Base-by-base conservation (phyloP, 495 filamentous ascomycete species). In the Xylaria longipes region DNA sequence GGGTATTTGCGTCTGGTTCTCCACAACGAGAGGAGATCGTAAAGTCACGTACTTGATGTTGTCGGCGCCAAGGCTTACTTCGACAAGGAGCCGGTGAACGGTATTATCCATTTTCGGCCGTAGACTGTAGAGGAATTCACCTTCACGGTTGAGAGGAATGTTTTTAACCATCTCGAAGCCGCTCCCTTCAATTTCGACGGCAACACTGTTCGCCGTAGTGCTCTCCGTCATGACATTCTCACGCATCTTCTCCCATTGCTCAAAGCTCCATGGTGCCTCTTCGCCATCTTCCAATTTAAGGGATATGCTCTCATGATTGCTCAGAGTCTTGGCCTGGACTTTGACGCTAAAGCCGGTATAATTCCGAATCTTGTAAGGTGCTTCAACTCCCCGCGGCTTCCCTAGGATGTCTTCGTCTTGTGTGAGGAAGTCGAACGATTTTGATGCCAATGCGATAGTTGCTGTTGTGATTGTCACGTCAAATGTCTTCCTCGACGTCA, bases 11-110 rank as follows among this genome's bases (percentile, higher is more conserved):
- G 96, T 98, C 76, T 94, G 92, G 82, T 99, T 99, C 80, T 98
- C 96, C n/a, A 99, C 89, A 17, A 97, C 82, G n/a, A 99, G 85
- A 8, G 96, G 96, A 17, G 96, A 98, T 48, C 95, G 90, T 78
- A 99, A 93, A 11, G 94, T 98, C 76, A 99, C 96, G 79, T 97
- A 95, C 82, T 99, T 99, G 80, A 99, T 91, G 71, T 97, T 98
- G 81, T 99, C 94, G 4, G 88, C 80, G 31, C 94, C 95, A 41
- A 99, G 88, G 63, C 89, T 95, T 72, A 99, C 91, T 67, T 99
- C 95, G 37, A 98, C 95, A 43, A 98, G 87, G 25, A 99, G 86
- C 35, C 94, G 91, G 80, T 99, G 97, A 74, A 94, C 87, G 25
- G 97, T 86, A 56, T 91, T 84, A 75, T 97, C 90, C 3, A 81